Evolutionary conservation across 805 yeast genomes (phyloP).

Genomic region (Pichia occidentalis): DNA sequence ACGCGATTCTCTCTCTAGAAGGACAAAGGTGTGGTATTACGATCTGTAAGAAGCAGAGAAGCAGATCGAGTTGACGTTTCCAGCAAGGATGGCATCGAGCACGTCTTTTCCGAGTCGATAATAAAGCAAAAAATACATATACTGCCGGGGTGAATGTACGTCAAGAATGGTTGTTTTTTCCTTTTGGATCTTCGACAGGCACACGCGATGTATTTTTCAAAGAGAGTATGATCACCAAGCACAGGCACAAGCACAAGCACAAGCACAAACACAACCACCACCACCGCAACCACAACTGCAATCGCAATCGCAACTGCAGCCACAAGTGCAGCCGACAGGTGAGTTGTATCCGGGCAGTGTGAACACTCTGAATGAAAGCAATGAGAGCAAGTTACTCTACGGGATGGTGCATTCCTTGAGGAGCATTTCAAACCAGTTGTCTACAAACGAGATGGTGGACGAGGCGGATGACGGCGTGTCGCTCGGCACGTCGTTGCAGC

Average conservation of each 20-base stretch:
- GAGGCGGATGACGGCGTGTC: background rate
- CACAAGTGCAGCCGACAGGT: no score
- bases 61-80: no score
- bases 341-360: slow-evolving; percentile 1
- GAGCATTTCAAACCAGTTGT: slow-evolving; percentile 43
- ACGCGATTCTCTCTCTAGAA: no score
- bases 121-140: background rate
- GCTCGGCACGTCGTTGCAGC: slow-evolving; percentile 1
- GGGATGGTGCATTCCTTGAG: slow-evolving; percentile 79
- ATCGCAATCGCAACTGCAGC: no score
- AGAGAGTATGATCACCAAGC: slow-evolving; percentile 48
- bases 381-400: slow-evolving; percentile 72
- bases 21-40: no score
- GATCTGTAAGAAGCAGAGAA: no score
- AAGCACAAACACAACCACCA: no score
- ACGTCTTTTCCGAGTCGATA: background rate
- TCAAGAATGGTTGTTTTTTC: slow-evolving; percentile 69
- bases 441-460: no score
- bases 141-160: no score
- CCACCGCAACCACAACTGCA: no score
- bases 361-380: slow-evolving; percentile 43
- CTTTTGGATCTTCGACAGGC: slow-evolving; percentile 87
- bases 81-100: no score
- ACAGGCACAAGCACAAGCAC: background rate
- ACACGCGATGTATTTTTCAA: slow-evolving; percentile 80